A percentile compares a stretch with the other conserved stretches of the same genome.
phyloP scores from a whole-genome alignment of 1,139 yeast genomes.

The Petasospora fabianii region DNA sequence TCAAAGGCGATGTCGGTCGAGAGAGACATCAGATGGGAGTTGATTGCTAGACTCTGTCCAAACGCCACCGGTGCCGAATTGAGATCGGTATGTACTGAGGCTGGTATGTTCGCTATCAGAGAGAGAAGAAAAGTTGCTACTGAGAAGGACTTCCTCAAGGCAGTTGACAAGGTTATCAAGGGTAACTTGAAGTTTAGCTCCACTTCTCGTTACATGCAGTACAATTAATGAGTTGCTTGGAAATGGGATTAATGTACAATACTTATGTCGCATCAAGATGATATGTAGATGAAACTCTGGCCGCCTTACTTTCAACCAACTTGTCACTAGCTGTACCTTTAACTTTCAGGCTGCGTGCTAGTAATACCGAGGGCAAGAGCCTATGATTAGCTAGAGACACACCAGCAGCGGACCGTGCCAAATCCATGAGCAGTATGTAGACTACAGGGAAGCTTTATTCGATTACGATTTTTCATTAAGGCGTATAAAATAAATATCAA shows the following conservation, averaged over 20 bases:
- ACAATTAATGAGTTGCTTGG: constrained; percentile 46
- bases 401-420: no score
- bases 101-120: constrained; percentile 98
- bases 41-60: constrained; percentile 94
- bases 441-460: no score
- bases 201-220: constrained; percentile 97
- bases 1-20: constrained; percentile 97
- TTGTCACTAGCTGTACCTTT: no score
- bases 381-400: no score
- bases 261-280: no score
- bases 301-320: no score
- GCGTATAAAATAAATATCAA: constrained; percentile 4
- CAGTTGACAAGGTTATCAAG: constrained; percentile 97
- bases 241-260: not conserved
- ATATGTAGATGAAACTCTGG: no score
- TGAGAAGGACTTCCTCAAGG: constrained; percentile 94
- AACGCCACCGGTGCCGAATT: constrained; percentile 98
- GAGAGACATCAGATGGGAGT: constrained; percentile 96
- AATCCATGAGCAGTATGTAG: no score
- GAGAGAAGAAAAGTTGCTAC: constrained; percentile 97
- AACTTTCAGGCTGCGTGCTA: no score
- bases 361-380: no score
- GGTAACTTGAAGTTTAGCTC: constrained; percentile 97
- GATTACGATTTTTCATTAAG: constrained; percentile 2
- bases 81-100: constrained; percentile 94